A percentile compares a stretch with the other conserved stretches of the same genome.
phyloP scores from a whole-genome alignment of 495 filamentous ascomycete genomes.

The Tricharina praecox region DNA sequence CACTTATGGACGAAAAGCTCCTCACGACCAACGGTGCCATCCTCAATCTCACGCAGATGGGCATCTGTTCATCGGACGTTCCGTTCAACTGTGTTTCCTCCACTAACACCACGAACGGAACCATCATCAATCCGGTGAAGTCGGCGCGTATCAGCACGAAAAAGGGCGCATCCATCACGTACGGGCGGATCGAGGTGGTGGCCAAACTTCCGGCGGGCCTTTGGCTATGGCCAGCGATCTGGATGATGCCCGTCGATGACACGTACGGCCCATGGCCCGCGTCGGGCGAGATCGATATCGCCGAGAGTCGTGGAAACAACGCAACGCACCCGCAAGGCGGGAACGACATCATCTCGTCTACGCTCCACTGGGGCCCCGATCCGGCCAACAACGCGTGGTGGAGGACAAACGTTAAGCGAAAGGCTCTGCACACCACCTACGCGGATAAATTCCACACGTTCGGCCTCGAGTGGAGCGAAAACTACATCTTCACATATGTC shows the following conservation, averaged over 20 bases:
- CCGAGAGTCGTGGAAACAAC: conserved; percentile 66
- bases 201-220: conserved; percentile 60
- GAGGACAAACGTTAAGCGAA: conserved; percentile 58
- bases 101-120: conserved; percentile 50
- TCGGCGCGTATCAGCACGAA: conserved; percentile 64
- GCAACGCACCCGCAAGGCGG: conserved; percentile 56
- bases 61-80: conserved; percentile 44
- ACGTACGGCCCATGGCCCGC: conserved; percentile 62
- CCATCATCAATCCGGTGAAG: conserved; percentile 60
- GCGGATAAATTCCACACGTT: conserved; percentile 50
- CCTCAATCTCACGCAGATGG: conserved; percentile 47
- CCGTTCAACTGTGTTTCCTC: conserved; percentile 45
- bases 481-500: conserved; percentile 77
- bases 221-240: conserved; percentile 85
- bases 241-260: conserved; percentile 64
- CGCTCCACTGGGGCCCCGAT: conserved; percentile 66
- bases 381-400: conserved; percentile 49
- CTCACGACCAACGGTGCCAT: conserved; percentile 41
- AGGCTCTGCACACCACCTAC: conserved; percentile 62
- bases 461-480: conserved; percentile 72
- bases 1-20: conserved; percentile 48
- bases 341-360: conserved; percentile 65
- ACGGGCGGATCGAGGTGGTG: conserved; percentile 63
- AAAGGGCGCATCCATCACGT: conserved; percentile 52
- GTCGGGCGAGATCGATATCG: conserved; percentile 76